These are phyloP conservation scores for Candida endomychidarum DNA, from an alignment of 805 yeast species.

Conservation along the genomic window DNA sequence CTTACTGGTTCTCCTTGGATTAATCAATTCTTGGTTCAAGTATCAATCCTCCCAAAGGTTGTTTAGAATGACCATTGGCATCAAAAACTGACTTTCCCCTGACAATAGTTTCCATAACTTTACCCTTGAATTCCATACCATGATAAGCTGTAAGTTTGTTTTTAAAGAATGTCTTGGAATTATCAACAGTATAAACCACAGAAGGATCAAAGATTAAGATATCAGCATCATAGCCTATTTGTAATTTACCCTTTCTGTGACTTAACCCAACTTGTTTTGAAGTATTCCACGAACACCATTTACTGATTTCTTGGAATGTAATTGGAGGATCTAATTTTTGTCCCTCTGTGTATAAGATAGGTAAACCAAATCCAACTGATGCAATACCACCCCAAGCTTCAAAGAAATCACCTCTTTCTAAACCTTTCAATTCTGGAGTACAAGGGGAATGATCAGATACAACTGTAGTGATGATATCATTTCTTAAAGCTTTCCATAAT, in stretches of 20 bases:
- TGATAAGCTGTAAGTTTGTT: conserved; percentile 88
- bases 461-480: conserved; percentile 71
- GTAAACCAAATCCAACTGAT: conserved; percentile 88
- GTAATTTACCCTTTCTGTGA: conserved; percentile 70
- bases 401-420: conserved; percentile 82
- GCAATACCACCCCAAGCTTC: conserved; percentile 97
- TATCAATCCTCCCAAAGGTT: conserved; percentile 59
- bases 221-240: conserved; percentile 84
- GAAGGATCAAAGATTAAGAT: conserved; percentile 76
- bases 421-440: conserved; percentile 83
- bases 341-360: conserved; percentile 78
- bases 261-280: conserved; percentile 81
- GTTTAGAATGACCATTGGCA: conserved; percentile 53
- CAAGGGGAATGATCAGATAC: conserved; percentile 97
- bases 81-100: conserved; percentile 74
- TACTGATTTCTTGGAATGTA: conserved; percentile 58
- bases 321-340: conserved; percentile 50
- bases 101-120: conserved; percentile 75
- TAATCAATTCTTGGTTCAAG: conserved; percentile 53
- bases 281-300: conserved; percentile 83
- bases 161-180: conserved; percentile 65
- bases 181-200: conserved; percentile 47
- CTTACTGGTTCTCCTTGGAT: too few species aligned
- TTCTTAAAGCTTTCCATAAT: conserved; percentile 76
- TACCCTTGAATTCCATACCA: conserved; percentile 67